Base-by-base conservation (phyloP, 768 basidiomycete genomes). In the Harrya chromipes region DNA sequence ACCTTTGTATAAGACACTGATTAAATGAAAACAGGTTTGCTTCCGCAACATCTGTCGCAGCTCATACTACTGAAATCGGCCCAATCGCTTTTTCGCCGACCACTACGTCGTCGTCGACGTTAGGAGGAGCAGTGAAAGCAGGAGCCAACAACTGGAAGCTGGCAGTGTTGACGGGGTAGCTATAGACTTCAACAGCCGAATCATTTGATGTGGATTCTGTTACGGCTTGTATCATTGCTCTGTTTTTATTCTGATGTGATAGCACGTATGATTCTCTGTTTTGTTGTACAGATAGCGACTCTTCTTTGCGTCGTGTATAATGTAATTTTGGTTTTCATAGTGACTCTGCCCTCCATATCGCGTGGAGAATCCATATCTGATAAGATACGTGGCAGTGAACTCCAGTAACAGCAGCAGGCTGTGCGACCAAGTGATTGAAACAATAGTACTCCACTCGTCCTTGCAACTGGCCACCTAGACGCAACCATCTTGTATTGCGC, bases 21-120 rank as follows among this genome's bases (percentile, higher is more conserved):
- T 21, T 1, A 14, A 19, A 16, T 33, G 46, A 38, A 13, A 16
- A 45, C 20, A 75, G 74, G 1, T 67, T 53, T 16, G 54, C 61
- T n/a, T 81, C 80, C 16, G 76, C 77, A n/a, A 73, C 79, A 4
- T 77, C 80, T 6, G 74, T 63, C 4, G 75, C 77, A 5, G 69
- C 67, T 4, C 57, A 67, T 7, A 56, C 66, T 4, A 74, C 73
- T 2, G 67, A 74, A 48, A 75, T 74, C 2, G 74, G 71, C 0
- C 70, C 76, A 1, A 67, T 78, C 40, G 73, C 71, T n/a, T 53
- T 14, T 21, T 20, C 21, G 31, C 42, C 19, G 12, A 27, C 26
- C 26, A 27, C 60, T 4, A 47, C 59, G 3, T 19, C 51, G 5
- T 46, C 52, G 1, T 1, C 50, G 4, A 24, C 38, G 21, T 20